Conservation (phyloP, 192 early-diverging fungal genomes). For the Pilobolus umbonatus region DNA sequence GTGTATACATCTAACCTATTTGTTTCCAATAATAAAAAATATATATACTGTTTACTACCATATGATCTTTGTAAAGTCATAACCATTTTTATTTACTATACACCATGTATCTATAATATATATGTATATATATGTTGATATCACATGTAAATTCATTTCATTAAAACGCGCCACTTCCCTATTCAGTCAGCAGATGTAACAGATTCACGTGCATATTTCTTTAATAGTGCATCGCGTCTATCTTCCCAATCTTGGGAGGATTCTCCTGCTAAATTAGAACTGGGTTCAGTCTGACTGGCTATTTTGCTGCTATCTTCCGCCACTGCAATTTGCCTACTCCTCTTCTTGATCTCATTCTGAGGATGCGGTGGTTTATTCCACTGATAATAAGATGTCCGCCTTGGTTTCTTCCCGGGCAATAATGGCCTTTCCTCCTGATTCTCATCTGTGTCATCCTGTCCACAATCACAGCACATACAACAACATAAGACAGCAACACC, state of each 20-base stretch:
- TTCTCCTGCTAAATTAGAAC: not conserved
- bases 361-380: constrained; percentile 12
- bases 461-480: not conserved
- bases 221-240: constrained; percentile 7
- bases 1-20: no score
- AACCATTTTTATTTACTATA: no score
- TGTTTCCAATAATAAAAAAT: no score
- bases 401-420: not conserved
- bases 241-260: constrained; percentile 7
- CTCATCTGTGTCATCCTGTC: not conserved
- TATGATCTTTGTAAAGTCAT: no score
- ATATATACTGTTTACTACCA: no score
- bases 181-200: no score
- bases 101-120: no score
- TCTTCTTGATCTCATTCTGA: not conserved
- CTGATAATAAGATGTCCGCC: constrained; percentile 15
- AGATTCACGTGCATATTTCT: constrained; percentile 18
- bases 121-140: no score
- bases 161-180: no score
- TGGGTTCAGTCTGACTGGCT: not conserved
- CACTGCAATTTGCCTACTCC: not conserved
- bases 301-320: not conserved
- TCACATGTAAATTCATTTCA: no score
- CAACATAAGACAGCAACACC: not conserved
- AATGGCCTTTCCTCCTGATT: constrained; percentile 6